These are phyloP conservation scores for Geotrichum phurueaensis DNA, from an alignment of 1,139 yeast genomes.

Conservation along the genomic window DNA sequence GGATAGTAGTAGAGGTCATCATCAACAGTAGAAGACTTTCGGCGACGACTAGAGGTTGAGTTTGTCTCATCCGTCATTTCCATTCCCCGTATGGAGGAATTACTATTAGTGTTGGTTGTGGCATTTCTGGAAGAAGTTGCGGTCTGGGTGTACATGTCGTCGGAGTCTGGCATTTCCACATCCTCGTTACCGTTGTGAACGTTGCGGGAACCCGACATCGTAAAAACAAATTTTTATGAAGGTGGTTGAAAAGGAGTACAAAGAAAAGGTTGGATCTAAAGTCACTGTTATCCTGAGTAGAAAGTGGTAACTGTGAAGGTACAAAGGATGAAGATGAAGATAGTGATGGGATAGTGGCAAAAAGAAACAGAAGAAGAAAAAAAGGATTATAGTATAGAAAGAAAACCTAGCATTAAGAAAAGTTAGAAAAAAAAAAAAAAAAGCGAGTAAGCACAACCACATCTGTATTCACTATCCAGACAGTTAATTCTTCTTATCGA, in stretches of 20 bases:
- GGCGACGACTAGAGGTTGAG: neutral
- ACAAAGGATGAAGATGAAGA: neutral
- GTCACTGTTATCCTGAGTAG: neutral
- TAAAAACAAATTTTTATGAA: neutral
- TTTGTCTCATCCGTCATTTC: neutral
- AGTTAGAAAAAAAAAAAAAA: neutral
- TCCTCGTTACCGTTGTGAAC: slow-evolving; percentile 1
- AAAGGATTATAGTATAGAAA: too few relatives aligned
- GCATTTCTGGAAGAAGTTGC: slow-evolving; percentile 6
- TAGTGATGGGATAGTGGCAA: slow-evolving; percentile 1
- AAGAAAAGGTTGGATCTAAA: neutral
- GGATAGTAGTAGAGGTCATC: slow-evolving; percentile 22
- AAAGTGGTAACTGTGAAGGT: neutral
- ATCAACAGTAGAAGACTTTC: slow-evolving; percentile 16
- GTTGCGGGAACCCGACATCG: neutral
- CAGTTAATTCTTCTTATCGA: neutral
- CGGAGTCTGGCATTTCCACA: slow-evolving; percentile 13
- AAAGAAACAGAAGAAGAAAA: neutral
- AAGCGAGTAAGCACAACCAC: neutral
- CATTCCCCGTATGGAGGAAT: neutral
- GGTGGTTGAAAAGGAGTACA: neutral
- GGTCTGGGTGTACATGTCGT: slow-evolving; percentile 1
- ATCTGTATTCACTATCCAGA: neutral
- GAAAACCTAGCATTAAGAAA: neutral
- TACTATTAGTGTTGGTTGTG: neutral